Conservation (phyloP, 805 yeast species). For the Candida taoyuanica region DNA sequence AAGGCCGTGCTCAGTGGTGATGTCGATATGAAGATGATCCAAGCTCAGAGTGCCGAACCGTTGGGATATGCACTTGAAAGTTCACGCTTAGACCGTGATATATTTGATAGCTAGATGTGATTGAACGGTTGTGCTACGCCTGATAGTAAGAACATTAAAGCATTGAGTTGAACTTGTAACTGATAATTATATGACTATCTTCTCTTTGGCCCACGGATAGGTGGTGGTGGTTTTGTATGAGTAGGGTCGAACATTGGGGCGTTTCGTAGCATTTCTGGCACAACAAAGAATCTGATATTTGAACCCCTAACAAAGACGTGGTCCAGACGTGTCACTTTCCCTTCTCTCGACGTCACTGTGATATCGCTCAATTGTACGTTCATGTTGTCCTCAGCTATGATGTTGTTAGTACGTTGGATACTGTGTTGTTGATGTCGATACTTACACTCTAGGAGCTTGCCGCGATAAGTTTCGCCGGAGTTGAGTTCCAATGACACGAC, state of each 20-base stretch:
- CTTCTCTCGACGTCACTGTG: conserved; percentile 71
- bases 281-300: conserved; percentile 73
- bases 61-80: conserved; percentile 17
- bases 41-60: conserved; percentile 11
- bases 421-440: neutral
- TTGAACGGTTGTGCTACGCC: no score
- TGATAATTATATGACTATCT: no score
- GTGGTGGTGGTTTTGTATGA: conserved; percentile 63
- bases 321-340: conserved; percentile 69
- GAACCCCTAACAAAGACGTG: conserved; percentile 91
- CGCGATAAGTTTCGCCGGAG: conserved; percentile 84
- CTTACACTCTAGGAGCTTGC: conserved; percentile 69
- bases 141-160: no score
- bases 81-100: conserved; percentile 21
- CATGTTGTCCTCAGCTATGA: conserved; percentile 79
- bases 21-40: conserved; percentile 6
- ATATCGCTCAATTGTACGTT: conserved; percentile 83
- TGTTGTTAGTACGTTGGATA: conserved; percentile 9
- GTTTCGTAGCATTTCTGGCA: conserved; percentile 82
- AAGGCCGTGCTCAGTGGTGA: conserved; percentile 15
- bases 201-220: conserved; percentile 56
- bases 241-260: conserved; percentile 81
- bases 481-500: conserved; percentile 74
- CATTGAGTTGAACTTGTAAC: no score
- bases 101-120: conserved; percentile 21